Evolutionary conservation across 2,329 filamentous ascomycete genomes (phyloP).

Genomic region (Chrysoporthe deuterocubensis): DNA sequence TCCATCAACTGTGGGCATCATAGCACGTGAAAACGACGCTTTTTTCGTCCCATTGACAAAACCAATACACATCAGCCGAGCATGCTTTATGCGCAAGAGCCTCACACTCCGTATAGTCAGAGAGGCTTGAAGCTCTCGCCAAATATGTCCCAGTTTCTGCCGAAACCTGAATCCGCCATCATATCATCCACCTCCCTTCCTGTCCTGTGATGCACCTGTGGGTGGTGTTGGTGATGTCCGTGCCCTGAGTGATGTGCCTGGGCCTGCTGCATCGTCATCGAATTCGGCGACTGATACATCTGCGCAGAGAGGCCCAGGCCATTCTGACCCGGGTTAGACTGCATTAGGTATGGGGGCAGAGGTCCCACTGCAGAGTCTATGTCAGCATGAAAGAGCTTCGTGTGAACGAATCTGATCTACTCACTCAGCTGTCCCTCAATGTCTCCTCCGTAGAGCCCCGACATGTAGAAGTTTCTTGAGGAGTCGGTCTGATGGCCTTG

Average conservation of each 20-base stretch:
- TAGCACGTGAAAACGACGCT: background rate
- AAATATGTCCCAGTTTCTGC: constrained; percentile 53
- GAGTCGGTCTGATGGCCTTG: constrained; percentile 40
- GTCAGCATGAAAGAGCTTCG: constrained; percentile 1
- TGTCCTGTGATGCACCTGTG: constrained; percentile 41
- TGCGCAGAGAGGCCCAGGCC: constrained; percentile 48
- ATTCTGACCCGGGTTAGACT: constrained; percentile 46
- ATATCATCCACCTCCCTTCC: constrained; percentile 53
- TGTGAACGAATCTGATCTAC: background rate
- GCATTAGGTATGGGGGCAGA: constrained; percentile 72
- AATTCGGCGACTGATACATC: constrained; percentile 49
- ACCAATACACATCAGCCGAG: background rate
- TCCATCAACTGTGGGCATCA: background rate
- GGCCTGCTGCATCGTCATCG: constrained; percentile 46
- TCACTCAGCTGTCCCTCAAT: constrained; percentile 70
- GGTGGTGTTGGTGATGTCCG: constrained; percentile 38
- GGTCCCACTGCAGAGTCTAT: constrained; percentile 52
- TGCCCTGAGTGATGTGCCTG: constrained; percentile 35
- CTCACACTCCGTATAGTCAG: constrained; percentile 4
- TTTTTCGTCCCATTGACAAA: background rate
- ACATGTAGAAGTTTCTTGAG: constrained; percentile 54
- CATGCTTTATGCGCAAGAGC: too few relatives aligned
- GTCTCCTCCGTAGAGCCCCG: constrained; percentile 59
- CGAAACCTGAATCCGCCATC: constrained; percentile 52
- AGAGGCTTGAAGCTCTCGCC: constrained; percentile 34